Percentiles rank a stretch among this genome's conserved stretches.
Evolutionary conservation across 1,139 yeast species (phyloP).

Genomic region (Protomyces arabidopsidicola): DNA sequence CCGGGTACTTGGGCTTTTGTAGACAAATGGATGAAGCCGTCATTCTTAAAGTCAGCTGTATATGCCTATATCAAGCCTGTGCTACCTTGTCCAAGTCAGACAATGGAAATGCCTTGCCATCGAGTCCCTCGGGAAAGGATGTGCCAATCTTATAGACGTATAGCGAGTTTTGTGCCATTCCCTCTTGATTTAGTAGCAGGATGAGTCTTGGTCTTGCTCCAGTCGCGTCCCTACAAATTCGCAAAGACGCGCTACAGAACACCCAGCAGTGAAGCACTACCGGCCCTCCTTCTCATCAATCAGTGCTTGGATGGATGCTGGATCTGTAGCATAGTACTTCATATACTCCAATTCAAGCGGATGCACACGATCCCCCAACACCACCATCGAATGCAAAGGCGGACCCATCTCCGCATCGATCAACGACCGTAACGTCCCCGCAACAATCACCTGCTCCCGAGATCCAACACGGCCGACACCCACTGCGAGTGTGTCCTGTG

Average conservation of each 20-base stretch:
- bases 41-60: background rate
- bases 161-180: background rate
- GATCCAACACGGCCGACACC: slow-evolving; percentile 90
- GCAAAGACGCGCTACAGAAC: background rate
- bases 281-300: slow-evolving; percentile 18
- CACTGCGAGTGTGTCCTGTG: slow-evolving; percentile 83
- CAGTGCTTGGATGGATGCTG: slow-evolving; percentile 37
- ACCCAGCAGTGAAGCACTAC: background rate
- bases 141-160: slow-evolving; percentile 19
- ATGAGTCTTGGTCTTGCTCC: background rate
- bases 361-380: slow-evolving; percentile 90
- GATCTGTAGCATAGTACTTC: slow-evolving; percentile 67
- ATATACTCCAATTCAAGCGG: slow-evolving; percentile 86
- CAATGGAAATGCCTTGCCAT: slow-evolving; percentile 1
- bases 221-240: background rate
- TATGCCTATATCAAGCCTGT: background rate
- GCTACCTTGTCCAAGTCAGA: slow-evolving; percentile 18
- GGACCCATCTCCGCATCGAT: slow-evolving; percentile 74
- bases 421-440: slow-evolving; percentile 67
- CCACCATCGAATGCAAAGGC: slow-evolving; percentile 85
- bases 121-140: slow-evolving; percentile 2
- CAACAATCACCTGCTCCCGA: slow-evolving; percentile 73
- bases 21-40: slow-evolving; percentile 24
- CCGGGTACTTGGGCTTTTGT: slow-evolving; percentile 21
- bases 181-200: background rate